These are phyloP conservation scores for Trichodelitschia bisporula DNA, from an alignment of 495 filamentous ascomycete genomes.

Conservation along the genomic window DNA sequence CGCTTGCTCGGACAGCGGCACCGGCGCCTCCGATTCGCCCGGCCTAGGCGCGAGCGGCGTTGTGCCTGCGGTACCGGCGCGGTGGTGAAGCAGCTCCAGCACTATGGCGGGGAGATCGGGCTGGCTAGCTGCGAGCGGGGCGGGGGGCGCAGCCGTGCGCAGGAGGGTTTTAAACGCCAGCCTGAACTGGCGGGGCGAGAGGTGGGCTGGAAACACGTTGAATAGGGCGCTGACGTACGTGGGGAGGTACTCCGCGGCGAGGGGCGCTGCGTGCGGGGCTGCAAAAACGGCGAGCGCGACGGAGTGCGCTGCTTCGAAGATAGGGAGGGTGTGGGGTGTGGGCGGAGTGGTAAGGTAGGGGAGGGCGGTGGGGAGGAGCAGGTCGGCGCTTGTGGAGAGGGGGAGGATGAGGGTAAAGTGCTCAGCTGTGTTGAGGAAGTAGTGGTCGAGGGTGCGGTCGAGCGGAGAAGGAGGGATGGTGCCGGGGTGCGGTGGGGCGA, in stretches of 20 bases:
- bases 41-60: constrained; percentile 18
- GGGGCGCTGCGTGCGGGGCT: constrained; percentile 40
- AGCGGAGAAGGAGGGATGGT: constrained; percentile 50
- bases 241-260: constrained; percentile 48
- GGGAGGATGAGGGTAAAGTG: constrained; percentile 55
- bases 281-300: constrained; percentile 64
- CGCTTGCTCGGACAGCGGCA: constrained; percentile 51
- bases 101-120: constrained; percentile 55
- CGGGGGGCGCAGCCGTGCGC: constrained; percentile 65
- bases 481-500: constrained; percentile 30
- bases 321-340: constrained; percentile 20
- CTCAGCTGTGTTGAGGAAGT: constrained; percentile 76
- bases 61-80: constrained; percentile 30
- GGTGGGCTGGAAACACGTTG: constrained; percentile 57
- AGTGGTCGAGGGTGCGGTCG: constrained; percentile 60
- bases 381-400: constrained; percentile 35
- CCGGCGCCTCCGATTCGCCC: background rate
- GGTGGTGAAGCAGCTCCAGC: constrained; percentile 56
- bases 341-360: constrained; percentile 47
- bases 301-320: constrained; percentile 84
- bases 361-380: constrained; percentile 47
- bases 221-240: constrained; percentile 76
- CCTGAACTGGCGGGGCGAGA: constrained; percentile 76
- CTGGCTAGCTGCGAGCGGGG: constrained; percentile 39
- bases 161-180: constrained; percentile 81